Base-by-base conservation (phyloP, 352 stramenopile genomes). In the Globisporangium sylvaticum region DNA sequence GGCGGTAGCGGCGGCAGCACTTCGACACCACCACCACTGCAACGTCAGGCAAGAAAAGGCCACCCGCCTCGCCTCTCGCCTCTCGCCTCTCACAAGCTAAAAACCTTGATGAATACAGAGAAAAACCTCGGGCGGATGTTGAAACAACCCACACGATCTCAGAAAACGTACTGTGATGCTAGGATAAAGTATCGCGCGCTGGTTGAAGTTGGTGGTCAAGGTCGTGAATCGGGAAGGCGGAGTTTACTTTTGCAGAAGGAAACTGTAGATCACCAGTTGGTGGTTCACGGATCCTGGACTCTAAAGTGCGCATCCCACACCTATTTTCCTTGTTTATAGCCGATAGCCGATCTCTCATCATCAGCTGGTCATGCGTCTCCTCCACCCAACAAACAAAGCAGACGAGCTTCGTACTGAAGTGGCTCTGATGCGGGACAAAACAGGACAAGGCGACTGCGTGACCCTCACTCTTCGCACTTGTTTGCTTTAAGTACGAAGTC, bases 191-290 rank as follows among this genome's bases (percentile, higher is more conserved):
- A 8, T 8, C 24, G 6, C 18, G 12, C 3, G 4, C 12, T 54
- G 24, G 25, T 59, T 59, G 54, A 59, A 59, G 54, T 59, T 59
- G 25, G n/a, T n/a, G n/a, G n/a, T n/a, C n/a, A n/a, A n/a, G n/a
- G n/a, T n/a, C n/a, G n/a, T n/a, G n/a, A n/a, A n/a, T n/a, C n/a
- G n/a, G n/a, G n/a, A n/a, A n/a, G n/a, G n/a, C n/a, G n/a, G n/a
- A n/a, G n/a, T n/a, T n/a, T n/a, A 64, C 27, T 56, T 64, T 20
- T 22, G 0, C 25, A 25, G 8, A 6, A 27, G 15, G 1, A 27
- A 29, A 64, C 58, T 32, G 58, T 64, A 64, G 15, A 10, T 18
- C 4, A 27, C 9, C 39, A 64, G 39, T 42, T 64, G 42, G 58
- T 64, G 58, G 58, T 24, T 64, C 39, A 22, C 29, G 31, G 55